These are phyloP conservation scores for Aethionema arabicum DNA, from an alignment of 345 rosid genomes.

Conservation along the genomic window DNA sequence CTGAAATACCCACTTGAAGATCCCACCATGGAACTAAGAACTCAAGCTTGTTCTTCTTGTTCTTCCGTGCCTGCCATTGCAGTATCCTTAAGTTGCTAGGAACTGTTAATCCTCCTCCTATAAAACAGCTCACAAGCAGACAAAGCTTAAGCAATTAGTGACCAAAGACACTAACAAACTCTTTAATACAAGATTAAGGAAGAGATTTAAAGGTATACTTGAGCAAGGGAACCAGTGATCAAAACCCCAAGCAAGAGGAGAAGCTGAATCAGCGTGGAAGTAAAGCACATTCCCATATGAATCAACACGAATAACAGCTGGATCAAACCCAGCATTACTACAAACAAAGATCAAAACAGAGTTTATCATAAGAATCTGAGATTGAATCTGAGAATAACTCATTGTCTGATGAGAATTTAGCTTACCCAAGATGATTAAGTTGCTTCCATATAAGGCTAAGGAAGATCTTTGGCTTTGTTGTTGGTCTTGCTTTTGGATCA, in stretches of 20 bases:
- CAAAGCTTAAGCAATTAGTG: not conserved
- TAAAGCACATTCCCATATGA: constrained; percentile 86
- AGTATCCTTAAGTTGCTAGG: constrained; percentile 85
- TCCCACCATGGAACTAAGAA: constrained; percentile 99
- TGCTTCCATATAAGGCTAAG: constrained; percentile 87
- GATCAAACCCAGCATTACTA: constrained; percentile 98
- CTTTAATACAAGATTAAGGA: not conserved
- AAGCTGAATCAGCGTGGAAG: constrained; percentile 88
- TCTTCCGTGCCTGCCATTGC: constrained; percentile 89
- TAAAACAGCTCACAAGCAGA: constrained; percentile 12
- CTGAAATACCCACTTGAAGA: constrained; percentile 83
- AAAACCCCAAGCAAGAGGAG: constrained; percentile 95
- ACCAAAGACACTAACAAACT: not conserved
- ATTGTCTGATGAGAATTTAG: not conserved
- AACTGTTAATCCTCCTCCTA: constrained; percentile 96
- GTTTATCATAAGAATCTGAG: constrained; percentile 20
- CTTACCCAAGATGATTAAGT: constrained; percentile 82
- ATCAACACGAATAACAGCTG: constrained; percentile 77
- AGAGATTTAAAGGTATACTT: constrained; percentile 44
- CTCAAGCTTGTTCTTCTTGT: constrained; percentile 75
- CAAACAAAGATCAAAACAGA: constrained; percentile 19
- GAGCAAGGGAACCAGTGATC: constrained; percentile 97
- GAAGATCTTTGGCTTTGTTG: constrained; percentile 66
- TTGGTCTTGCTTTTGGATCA: constrained; percentile 69
- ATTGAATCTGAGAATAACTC: not conserved